phyloP scores from a whole-genome alignment of 2,329 filamentous ascomycete species.

The Hypoxylon sp. region DNA sequence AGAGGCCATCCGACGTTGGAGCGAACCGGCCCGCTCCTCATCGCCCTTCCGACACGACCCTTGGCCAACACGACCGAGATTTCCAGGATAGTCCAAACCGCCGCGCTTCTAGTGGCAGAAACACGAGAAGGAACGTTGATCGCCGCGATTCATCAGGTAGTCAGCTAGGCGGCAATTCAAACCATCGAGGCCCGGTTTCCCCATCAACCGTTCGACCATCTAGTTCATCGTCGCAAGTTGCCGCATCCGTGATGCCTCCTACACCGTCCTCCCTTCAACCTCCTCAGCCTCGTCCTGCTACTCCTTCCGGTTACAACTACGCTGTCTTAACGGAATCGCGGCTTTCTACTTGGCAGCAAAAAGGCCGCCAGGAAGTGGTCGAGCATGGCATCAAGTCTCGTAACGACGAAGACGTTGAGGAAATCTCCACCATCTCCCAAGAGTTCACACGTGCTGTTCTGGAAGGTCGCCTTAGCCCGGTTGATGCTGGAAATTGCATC shows the following conservation, averaged over 20 bases:
- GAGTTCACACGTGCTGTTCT: slow-evolving; percentile 85
- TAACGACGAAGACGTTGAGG: slow-evolving; percentile 76
- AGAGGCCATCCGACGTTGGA: slow-evolving; percentile 64
- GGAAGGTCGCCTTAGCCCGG: slow-evolving; percentile 75
- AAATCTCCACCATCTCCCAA: slow-evolving; percentile 82
- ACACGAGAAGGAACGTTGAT: slow-evolving; percentile 62
- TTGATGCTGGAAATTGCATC: slow-evolving; percentile 79
- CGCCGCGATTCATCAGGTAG: slow-evolving; percentile 68
- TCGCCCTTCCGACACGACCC: slow-evolving; percentile 69
- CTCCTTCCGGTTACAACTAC: slow-evolving; percentile 75
- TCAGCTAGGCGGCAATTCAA: slow-evolving; percentile 50
- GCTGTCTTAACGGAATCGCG: slow-evolving; percentile 80
- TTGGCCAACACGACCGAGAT: slow-evolving; percentile 72
- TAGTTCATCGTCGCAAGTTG: slow-evolving; percentile 58
- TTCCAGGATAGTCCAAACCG: slow-evolving; percentile 59
- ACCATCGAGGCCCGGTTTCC: slow-evolving; percentile 52
- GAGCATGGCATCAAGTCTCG: slow-evolving; percentile 75
- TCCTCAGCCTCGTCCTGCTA: slow-evolving; percentile 53
- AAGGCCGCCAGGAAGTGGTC: slow-evolving; percentile 77
- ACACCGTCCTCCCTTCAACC: slow-evolving; percentile 47
- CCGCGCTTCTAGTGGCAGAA: slow-evolving; percentile 63
- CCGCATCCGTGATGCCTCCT: slow-evolving; percentile 48
- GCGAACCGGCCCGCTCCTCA: slow-evolving; percentile 72
- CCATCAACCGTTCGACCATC: slow-evolving; percentile 56
- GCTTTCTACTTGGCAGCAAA: slow-evolving; percentile 76